Conservation (phyloP, 2,329 filamentous ascomycete species). For the Hymenoscyphus salicellus region DNA sequence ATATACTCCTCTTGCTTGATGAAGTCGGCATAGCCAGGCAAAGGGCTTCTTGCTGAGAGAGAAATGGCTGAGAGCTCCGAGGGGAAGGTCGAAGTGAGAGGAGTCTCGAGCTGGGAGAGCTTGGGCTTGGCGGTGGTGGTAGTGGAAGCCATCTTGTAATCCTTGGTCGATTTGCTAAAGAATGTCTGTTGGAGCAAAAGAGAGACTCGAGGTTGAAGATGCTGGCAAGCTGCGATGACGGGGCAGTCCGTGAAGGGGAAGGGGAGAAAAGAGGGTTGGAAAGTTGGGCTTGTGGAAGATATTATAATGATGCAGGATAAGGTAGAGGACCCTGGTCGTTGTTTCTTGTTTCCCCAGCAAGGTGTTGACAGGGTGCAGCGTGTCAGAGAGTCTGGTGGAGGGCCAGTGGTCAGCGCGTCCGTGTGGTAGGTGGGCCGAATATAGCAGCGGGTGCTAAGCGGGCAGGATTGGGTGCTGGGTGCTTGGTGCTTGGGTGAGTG, state of each 20-base stretch:
- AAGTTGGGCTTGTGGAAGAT: conserved; percentile 23
- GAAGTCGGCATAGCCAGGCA: conserved; percentile 57
- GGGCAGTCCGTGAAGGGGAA: conserved; percentile 28
- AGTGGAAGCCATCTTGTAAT: conserved; percentile 31
- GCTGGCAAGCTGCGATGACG: conserved; percentile 31
- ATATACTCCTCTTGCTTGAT: conserved; percentile 68
- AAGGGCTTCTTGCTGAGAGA: conserved; percentile 64
- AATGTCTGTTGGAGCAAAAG: conserved; percentile 29
- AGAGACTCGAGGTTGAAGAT: conserved; percentile 31
- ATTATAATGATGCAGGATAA: conserved; percentile 30
- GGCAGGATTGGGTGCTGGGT: conserved; percentile 3
- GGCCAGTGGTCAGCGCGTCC: conserved; percentile 25
- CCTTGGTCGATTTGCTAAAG: conserved; percentile 24
- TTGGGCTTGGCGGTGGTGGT: conserved; percentile 44
- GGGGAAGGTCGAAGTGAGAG: conserved; percentile 59
- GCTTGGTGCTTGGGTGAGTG: conserved; percentile 4
- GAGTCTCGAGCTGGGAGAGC: conserved; percentile 60
- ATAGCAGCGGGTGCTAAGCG: conserved; percentile 34
- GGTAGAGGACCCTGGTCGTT: conserved; percentile 14
- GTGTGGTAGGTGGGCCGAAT: conserved; percentile 20
- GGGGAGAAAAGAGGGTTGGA: conserved; percentile 17
- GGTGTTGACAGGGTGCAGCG: conserved; percentile 19
- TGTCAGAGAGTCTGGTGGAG: conserved; percentile 22
- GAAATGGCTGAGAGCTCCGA: conserved; percentile 48
- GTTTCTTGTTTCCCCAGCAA: conserved; percentile 21